A percentile compares a stretch with the other conserved stretches of the same genome.
phyloP scores from a whole-genome alignment of 306 rosid species.

The Gleditsia sinensis region DNA sequence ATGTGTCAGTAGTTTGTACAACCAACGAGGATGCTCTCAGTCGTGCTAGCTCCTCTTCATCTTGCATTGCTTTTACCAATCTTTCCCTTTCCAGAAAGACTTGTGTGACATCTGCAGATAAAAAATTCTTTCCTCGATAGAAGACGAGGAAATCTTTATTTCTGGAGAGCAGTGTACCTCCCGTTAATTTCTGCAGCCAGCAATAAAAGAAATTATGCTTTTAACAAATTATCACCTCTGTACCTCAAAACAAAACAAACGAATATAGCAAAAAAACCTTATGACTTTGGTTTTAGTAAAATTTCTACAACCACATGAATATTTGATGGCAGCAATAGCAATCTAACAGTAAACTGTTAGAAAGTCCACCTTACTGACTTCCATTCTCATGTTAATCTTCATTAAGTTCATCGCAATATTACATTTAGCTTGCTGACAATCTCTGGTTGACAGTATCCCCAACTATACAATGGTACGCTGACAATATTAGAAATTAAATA shows the following conservation, averaged over 20 bases:
- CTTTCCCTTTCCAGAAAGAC: constrained; percentile 86
- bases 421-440: neutral
- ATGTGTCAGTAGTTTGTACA: constrained; percentile 43
- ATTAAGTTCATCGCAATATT: constrained; percentile 1
- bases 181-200: constrained; percentile 81
- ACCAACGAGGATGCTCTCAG: constrained; percentile 77
- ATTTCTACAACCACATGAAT: constrained; percentile 25
- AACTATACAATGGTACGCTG: neutral
- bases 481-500: neutral
- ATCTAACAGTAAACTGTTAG: neutral
- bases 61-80: constrained; percentile 74
- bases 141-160: constrained; percentile 95
- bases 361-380: neutral
- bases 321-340: constrained; percentile 4
- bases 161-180: constrained; percentile 82
- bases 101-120: constrained; percentile 76
- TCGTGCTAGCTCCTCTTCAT: constrained; percentile 94
- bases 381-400: neutral
- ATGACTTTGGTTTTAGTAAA: constrained; percentile 8
- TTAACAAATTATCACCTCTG: constrained; percentile 12
- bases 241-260: neutral
- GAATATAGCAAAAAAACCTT: constrained; percentile 20
- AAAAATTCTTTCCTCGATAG: constrained; percentile 84
- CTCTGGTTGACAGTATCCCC: neutral
- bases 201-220: constrained; percentile 24